Evolutionary conservation across 495 filamentous ascomycete genomes (phyloP).

Genomic region (Tuber melanosporum): DNA sequence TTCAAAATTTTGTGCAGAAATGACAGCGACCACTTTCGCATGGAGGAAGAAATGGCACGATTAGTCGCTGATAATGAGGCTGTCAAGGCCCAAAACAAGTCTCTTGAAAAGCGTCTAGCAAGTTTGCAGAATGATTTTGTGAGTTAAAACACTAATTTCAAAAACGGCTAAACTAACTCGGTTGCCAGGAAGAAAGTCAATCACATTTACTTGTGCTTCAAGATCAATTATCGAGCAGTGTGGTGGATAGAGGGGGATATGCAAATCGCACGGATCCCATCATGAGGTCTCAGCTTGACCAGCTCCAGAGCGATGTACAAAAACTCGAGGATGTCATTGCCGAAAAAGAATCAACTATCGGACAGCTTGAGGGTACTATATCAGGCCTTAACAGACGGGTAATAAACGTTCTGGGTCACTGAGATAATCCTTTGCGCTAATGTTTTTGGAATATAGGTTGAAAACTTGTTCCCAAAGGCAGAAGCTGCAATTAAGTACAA

Average conservation of each 20-base stretch:
- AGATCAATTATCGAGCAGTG: conserved; percentile 28
- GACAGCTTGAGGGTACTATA: conserved; percentile 31
- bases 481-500: conserved; percentile 40
- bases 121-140: conserved; percentile 34
- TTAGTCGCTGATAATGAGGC: conserved; percentile 39
- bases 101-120: conserved; percentile 26
- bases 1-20: conserved; percentile 10
- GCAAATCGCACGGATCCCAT: conserved; percentile 31
- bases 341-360: conserved; percentile 39
- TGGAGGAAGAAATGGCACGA: conserved; percentile 42
- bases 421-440: background rate
- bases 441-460: conserved; percentile 19
- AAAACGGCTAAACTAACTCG: background rate
- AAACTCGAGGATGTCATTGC: conserved; percentile 40
- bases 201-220: conserved; percentile 28
- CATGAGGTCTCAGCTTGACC: conserved; percentile 34
- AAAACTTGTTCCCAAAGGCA: conserved; percentile 38
- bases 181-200: conserved; percentile 33
- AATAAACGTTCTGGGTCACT: background rate
- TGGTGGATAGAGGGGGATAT: conserved; percentile 27
- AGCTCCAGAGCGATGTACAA: conserved; percentile 39
- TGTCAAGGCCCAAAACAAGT: conserved; percentile 34
- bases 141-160: background rate
- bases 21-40: conserved; percentile 39
- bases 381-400: conserved; percentile 35